Base-by-base conservation (phyloP, 441 rosid species). In the Francoa sonchifolia region DNA sequence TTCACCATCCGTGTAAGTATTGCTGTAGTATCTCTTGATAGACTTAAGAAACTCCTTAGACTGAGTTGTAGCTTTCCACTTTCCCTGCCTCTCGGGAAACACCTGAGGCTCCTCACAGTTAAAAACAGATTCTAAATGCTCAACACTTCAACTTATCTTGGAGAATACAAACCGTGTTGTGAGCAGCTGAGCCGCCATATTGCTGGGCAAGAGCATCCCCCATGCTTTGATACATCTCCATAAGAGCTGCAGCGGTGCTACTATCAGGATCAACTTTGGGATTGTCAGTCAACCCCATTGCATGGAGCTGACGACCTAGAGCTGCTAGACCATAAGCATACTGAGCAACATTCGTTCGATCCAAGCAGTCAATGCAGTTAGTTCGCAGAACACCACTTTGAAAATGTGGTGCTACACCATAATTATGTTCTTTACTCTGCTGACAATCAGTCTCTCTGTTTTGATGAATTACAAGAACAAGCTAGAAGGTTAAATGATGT, bases 161-260 rank as follows among this genome's bases (percentile, higher is more conserved):
- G n/a, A n/a, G n/a, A 40, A 9, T 16, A 39, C 51, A 39, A 63
- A 87, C 99, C 43, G 77, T 92, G 57, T 87, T 92, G 57, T 92
- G 97, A 57, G 99, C 99, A 50, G 95, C 97, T 55, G 97, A 87
- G 55, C 99, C 99, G 34, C 99, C 95, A 54, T 92, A 92, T 54
- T 92, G 99, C 43, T 83, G 99, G 31, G 99, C 94, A 55, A 92
- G 99, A 49, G 99, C 86, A 62, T 92, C 97, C 21, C 99, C 99
- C 99, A 79, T 92, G 63, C 94, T 66, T 67, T 69, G 87, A 56
- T 87, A 87, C 95, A 92, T 83, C 52, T 87, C 89, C 99, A 92
- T 92, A 42, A 92, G 86, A 27, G 95, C 95, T 48, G 86, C 79
- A 40, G 97, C 99, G 43, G 75, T 74, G 68, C 82, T 73, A 66